Evolutionary conservation across 2,329 filamentous ascomycete genomes (phyloP), one percentile per base, ranked within the genome.

Genomic region (Fusarium mexicanum): DNA sequence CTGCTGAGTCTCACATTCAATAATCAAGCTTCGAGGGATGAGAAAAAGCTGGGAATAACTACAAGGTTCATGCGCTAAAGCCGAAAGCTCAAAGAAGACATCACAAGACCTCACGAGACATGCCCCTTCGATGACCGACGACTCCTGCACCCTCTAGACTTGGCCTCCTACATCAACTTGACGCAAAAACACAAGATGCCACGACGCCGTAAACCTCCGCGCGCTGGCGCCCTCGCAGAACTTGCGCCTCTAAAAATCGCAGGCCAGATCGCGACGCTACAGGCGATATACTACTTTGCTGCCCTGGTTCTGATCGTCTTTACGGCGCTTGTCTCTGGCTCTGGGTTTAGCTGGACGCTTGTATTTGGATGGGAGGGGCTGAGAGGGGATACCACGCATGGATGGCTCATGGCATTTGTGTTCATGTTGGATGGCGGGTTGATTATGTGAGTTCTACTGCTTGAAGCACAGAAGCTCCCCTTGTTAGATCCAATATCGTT

Each of bases 211-310:
- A 86, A 87, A 77, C 88, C 89, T 61, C 89, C 88, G 59, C 87
- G 89, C 77, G 83, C 89, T 53, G 89, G 90, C 81, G 89, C 89
- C 75, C 85, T 90, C 46, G 83, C 87, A 61, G 89, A 91, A 75
- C 86, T 91, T n/a, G 89, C 87, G 17, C 90, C 90, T 16, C 84
- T 90, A 71, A 87, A 86, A 73, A 89, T 91, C 79, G 86, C 90
- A 54, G 81, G 84, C 68, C 90, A 91, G 81, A 91, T 91, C 78
- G 85, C 86, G 47, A 83, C 85, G 18, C 81, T 91, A 20, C 90
- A 91, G 77, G 83, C 82, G 24, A 81, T 90, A 59, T 91, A 88
- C 83, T 91, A 91, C 79, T 80, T 81, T 65, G 83, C 82, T 24
- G 86, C 87, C 13, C 79, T 87, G 38, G 80, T 89, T 17, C 83